Evolutionary conservation across 257 asterid genomes (phyloP).

Genomic region (Nicotiana paniculata): DNA sequence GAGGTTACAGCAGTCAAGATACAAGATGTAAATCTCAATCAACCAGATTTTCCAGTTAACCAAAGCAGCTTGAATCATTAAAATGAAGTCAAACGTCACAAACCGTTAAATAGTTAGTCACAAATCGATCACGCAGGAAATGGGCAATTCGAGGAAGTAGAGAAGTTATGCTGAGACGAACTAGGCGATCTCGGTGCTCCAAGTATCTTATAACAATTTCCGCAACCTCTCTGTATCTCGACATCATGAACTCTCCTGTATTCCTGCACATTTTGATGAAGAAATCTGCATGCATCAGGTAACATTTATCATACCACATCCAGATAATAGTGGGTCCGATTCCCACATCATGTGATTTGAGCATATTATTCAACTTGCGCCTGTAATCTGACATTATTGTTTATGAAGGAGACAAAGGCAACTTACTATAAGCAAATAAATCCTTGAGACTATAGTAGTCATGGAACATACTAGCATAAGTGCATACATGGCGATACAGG

Average conservation of each 20-base stretch:
- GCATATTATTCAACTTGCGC: background rate
- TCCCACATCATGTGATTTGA: background rate
- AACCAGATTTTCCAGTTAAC: background rate
- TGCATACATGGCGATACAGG: background rate
- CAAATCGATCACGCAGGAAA: constrained; percentile 97
- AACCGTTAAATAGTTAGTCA: constrained; percentile 89
- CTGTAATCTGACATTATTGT: background rate
- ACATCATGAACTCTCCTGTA: constrained; percentile 99
- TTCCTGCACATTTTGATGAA: constrained; percentile 54
- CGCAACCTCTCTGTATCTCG: constrained; percentile 97
- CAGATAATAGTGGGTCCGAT: background rate
- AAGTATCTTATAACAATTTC: constrained; percentile 95
- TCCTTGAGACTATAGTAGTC: background rate
- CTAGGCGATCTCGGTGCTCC: constrained; percentile 94
- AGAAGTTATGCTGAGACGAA: constrained; percentile 99
- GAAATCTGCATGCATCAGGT: constrained; percentile 1
- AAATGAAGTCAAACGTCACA: constrained; percentile 14
- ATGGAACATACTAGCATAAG: background rate
- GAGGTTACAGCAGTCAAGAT: constrained; percentile 7
- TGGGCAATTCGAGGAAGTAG: constrained; percentile 98
- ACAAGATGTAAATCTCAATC: constrained; percentile 8
- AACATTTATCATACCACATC: background rate
- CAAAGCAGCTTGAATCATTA: constrained; percentile 6
- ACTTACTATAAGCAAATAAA: background rate
- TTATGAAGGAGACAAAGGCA: background rate